These are phyloP conservation scores for Capsicum chinense DNA, from an alignment of 257 asterid genomes.

Conservation along the genomic window DNA sequence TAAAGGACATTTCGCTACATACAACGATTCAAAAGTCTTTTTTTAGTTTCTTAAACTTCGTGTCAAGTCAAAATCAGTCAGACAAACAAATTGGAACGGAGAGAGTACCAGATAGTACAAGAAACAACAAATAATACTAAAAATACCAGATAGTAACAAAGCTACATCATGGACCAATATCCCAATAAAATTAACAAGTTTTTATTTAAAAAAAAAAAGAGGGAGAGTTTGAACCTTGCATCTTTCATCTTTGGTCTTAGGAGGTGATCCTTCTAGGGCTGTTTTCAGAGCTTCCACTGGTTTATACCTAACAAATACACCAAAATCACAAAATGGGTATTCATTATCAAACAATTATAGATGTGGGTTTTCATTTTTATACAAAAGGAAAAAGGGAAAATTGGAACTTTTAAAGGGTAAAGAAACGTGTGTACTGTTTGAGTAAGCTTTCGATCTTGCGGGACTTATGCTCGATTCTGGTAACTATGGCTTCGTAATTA, in stretches of 20 bases:
- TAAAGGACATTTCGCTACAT: no score
- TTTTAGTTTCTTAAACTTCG: no score
- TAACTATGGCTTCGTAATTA: slow-evolving; percentile 84
- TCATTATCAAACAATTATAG: background rate
- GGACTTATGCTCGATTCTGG: slow-evolving; percentile 92
- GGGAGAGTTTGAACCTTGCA: slow-evolving; percentile 66
- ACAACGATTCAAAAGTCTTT: no score
- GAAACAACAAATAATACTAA: no score
- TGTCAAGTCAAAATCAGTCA: no score
- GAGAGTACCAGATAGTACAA: no score
- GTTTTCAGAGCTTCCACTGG: slow-evolving; percentile 99
- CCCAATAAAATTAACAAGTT: no score
- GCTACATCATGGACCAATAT: no score
- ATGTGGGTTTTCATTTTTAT: background rate
- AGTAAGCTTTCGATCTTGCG: slow-evolving; percentile 98
- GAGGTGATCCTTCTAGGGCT: slow-evolving; percentile 96
- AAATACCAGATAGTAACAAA: no score
- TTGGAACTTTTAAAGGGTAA: background rate
- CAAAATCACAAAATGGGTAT: slow-evolving; percentile 6
- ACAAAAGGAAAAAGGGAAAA: background rate
- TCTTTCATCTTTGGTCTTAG: slow-evolving; percentile 90
- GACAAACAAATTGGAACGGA: no score
- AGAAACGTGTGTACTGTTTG: slow-evolving; percentile 59
- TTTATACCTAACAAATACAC: slow-evolving; percentile 61
- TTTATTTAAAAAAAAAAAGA: background rate